phyloP scores from a whole-genome alignment of 2,329 filamentous ascomycete genomes.

The Aspergillus oerlinghausenensis region DNA sequence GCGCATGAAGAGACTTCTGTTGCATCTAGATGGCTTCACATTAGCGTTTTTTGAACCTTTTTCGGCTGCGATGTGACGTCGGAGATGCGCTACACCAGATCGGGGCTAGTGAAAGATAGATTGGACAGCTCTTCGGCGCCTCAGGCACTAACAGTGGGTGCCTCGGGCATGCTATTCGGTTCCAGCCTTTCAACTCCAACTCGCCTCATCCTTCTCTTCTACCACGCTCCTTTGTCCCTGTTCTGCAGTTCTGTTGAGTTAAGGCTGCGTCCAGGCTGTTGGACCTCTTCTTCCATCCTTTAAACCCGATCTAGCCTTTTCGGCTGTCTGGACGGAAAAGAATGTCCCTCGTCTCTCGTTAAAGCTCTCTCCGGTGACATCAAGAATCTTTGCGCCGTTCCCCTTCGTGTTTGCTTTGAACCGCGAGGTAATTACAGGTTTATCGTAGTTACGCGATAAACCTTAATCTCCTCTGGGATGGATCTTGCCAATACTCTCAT shows the following conservation, averaged over 20 bases:
- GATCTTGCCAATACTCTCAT: constrained; percentile 73
- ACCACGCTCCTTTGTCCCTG: neutral
- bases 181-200: neutral
- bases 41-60: constrained; percentile 8
- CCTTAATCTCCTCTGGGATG: constrained; percentile 37
- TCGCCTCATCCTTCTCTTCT: neutral
- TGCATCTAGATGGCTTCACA: constrained; percentile 5
- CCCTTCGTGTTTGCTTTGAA: neutral
- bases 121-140: neutral
- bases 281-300: neutral
- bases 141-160: neutral
- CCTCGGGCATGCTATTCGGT: neutral
- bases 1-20: constrained; percentile 17
- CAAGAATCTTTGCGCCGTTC: neutral
- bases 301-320: neutral
- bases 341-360: constrained; percentile 3
- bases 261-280: neutral
- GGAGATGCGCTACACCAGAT: neutral
- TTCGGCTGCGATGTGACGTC: constrained; percentile 3
- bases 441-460: neutral
- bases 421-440: neutral
- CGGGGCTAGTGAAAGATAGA: neutral
- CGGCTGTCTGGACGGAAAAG: neutral
- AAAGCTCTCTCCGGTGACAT: neutral
- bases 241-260: neutral